These are phyloP conservation scores for Stachybotrys elegans DNA, from an alignment of 2,329 filamentous ascomycete species.

Conservation along the genomic window DNA sequence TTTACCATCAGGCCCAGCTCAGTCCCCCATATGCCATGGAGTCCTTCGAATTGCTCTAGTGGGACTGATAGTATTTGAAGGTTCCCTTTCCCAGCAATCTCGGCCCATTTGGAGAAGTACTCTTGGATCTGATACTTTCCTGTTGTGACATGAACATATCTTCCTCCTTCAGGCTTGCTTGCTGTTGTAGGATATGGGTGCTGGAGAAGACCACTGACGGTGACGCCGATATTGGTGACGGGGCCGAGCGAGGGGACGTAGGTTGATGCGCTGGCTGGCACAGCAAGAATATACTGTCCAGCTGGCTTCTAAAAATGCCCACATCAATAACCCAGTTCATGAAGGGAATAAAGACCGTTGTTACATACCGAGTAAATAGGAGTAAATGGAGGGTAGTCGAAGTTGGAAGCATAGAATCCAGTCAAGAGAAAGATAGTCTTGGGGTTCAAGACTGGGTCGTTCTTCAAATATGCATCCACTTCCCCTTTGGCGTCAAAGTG, in stretches of 20 bases:
- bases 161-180: background rate
- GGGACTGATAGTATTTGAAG: background rate
- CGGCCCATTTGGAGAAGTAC: background rate
- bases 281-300: background rate
- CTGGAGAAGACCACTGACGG: background rate
- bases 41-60: background rate
- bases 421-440: constrained; percentile 5
- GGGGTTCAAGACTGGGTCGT: background rate
- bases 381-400: background rate
- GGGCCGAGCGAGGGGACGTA: background rate
- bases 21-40: background rate
- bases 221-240: background rate
- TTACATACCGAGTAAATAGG: background rate
- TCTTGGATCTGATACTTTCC: background rate
- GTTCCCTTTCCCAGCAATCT: background rate
- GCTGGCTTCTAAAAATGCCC: background rate
- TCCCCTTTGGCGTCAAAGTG: constrained; percentile 4
- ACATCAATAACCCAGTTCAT: background rate
- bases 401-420: background rate
- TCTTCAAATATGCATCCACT: constrained; percentile 1
- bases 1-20: background rate
- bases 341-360: background rate
- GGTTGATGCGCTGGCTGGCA: background rate
- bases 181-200: background rate
- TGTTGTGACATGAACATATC: background rate